A percentile compares a stretch with the other conserved stretches of the same genome.
phyloP scores from a whole-genome alignment of 768 basidiomycete species.

The Royoungia palumana region DNA sequence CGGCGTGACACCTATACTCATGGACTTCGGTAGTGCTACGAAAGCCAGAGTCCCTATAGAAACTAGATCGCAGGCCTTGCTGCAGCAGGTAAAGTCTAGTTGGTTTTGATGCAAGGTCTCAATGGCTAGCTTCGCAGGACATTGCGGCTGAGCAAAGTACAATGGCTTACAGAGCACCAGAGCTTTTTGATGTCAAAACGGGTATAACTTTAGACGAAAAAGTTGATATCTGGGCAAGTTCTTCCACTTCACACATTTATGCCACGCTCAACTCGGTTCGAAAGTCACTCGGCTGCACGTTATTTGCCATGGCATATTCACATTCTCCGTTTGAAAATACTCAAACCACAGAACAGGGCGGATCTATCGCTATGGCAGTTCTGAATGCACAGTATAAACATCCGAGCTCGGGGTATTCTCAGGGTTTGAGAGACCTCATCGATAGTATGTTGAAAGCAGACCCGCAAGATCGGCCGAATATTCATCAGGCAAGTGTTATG shows the following conservation, averaged over 20 bases:
- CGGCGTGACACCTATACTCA: conserved; percentile 78
- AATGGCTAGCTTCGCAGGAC: conserved; percentile 49
- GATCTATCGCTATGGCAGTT: conserved; percentile 97
- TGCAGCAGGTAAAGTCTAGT: conserved; percentile 71
- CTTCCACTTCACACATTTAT: neutral
- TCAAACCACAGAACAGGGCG: conserved; percentile 90
- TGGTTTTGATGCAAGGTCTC: neutral
- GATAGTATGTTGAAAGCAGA: conserved; percentile 82
- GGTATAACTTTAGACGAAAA: conserved; percentile 85
- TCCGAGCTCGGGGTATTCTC: conserved; percentile 80
- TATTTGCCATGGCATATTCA: conserved; percentile 92
- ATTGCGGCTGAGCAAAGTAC: conserved; percentile 97
- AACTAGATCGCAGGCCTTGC: conserved; percentile 79
- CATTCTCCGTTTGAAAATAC: conserved; percentile 95
- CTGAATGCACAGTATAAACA: conserved; percentile 91
- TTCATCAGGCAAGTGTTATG: conserved; percentile 62
- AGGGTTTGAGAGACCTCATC: conserved; percentile 78
- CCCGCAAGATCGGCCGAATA: conserved; percentile 79
- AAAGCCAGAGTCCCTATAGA: conserved; percentile 82
- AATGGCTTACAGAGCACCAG: conserved; percentile 98
- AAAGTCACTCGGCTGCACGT: conserved; percentile 92
- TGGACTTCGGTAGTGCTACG: conserved; percentile 95
- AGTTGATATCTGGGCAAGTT: conserved; percentile 90
- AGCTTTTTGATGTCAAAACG: conserved; percentile 96
- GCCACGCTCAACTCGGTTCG: conserved; percentile 6